A percentile compares a stretch with the other conserved stretches of the same genome.
These are phyloP conservation scores for Arctium minus DNA, from an alignment of 129 eudicot genomes.

Conservation along the genomic window DNA sequence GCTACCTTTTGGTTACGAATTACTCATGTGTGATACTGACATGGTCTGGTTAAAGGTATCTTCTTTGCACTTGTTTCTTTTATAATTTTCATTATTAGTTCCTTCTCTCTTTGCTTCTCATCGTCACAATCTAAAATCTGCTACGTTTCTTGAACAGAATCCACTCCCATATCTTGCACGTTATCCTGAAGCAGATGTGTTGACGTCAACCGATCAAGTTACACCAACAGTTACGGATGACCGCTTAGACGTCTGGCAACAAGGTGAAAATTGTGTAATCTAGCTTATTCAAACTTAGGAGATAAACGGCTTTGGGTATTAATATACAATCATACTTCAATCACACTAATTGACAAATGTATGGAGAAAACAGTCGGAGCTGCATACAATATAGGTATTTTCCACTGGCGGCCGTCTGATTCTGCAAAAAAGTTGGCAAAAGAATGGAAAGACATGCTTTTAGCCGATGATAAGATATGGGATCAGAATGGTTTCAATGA, in stretches of 20 bases:
- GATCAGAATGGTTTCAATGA: conserved; percentile 95
- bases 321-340: neutral
- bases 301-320: neutral
- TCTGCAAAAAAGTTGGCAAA: conserved; percentile 77
- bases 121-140: neutral
- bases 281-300: neutral
- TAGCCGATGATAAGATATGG: conserved; percentile 93
- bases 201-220: conserved; percentile 96
- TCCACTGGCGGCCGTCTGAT: conserved; percentile 89
- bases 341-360: neutral
- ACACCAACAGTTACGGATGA: conserved; percentile 87
- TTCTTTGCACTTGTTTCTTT: conserved; percentile 6
- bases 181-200: conserved; percentile 91
- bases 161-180: conserved; percentile 97
- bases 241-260: conserved; percentile 87
- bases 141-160: conserved; percentile 52
- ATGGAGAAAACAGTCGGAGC: conserved; percentile 63
- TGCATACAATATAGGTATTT: conserved; percentile 92
- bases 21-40: conserved; percentile 98
- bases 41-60: conserved; percentile 98
- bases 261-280: conserved; percentile 44
- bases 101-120: neutral
- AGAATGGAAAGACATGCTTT: conserved; percentile 93
- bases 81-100: neutral
- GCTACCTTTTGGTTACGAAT: conserved; percentile 81